Evolutionary conservation across 176 grass and related monocot species (phyloP).

Genomic region (Cenchrus purpureus): DNA sequence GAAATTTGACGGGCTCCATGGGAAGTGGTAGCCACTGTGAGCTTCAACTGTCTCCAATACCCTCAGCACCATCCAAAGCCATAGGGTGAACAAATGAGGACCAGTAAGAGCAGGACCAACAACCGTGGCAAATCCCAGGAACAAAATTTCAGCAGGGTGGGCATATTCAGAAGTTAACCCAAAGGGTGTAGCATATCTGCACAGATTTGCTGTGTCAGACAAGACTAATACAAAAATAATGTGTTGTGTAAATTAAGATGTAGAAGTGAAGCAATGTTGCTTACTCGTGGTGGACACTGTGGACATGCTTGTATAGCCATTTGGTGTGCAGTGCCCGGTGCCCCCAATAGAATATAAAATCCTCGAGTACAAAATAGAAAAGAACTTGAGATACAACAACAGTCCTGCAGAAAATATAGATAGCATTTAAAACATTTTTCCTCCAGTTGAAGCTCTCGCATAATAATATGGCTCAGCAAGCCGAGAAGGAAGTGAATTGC

Average conservation of each 20-base stretch:
- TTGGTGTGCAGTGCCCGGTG: constrained; percentile 90
- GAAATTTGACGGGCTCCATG: constrained; percentile 98
- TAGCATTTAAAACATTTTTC: neutral
- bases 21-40: constrained; percentile 95
- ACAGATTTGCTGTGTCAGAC: constrained; percentile 11
- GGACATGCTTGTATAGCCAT: constrained; percentile 95
- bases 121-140: constrained; percentile 86
- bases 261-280: constrained; percentile 24
- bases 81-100: constrained; percentile 75
- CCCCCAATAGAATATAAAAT: constrained; percentile 98
- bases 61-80: constrained; percentile 92
- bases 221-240: constrained; percentile 10
- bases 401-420: constrained; percentile 49
- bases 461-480: neutral
- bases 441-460: neutral
- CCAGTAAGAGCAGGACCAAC: constrained; percentile 89
- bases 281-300: constrained; percentile 92
- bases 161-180: constrained; percentile 94
- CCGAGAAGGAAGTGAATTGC: neutral
- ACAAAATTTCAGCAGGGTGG: constrained; percentile 92
- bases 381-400: constrained; percentile 77
- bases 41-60: constrained; percentile 92
- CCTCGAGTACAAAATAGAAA: constrained; percentile 93
- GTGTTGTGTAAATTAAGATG: neutral
- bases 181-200: constrained; percentile 91